Conservation (phyloP, 108 stramenopile genomes). For the Skeletonema grethae region DNA sequence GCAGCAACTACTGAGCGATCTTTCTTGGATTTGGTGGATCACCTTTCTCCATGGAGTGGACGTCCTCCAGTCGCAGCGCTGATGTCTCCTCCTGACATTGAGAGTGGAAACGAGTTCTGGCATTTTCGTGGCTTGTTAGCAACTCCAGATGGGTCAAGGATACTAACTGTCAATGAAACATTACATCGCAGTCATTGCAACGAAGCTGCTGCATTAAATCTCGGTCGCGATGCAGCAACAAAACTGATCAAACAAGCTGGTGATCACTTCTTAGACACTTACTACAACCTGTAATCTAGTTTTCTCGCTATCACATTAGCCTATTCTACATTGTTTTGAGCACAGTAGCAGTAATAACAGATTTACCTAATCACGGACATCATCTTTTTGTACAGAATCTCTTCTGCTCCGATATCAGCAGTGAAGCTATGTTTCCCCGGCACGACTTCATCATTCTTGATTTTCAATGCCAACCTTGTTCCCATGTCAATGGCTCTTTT, state of each 20-base stretch:
- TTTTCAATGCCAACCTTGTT: conserved; percentile 86
- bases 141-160: conserved; percentile 24
- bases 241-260: conserved; percentile 8
- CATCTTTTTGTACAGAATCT: conserved; percentile 56
- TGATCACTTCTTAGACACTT: conserved; percentile 18
- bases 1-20: conserved; percentile 26
- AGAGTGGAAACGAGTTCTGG: not conserved
- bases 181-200: conserved; percentile 6
- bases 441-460: conserved; percentile 63
- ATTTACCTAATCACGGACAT: conserved; percentile 2
- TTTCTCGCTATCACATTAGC: not conserved
- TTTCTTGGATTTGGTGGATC: conserved; percentile 18
- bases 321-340: not conserved
- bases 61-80: conserved; percentile 21
- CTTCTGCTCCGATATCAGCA: conserved; percentile 58
- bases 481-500: conserved; percentile 99
- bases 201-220: not conserved
- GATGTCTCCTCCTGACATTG: not conserved
- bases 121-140: conserved; percentile 15
- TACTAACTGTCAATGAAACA: conserved; percentile 8
- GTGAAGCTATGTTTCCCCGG: conserved; percentile 77
- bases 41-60: conserved; percentile 17
- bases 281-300: conserved; percentile 1
- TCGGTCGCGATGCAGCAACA: conserved; percentile 9
- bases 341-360: not conserved